Percentiles rank a stretch among this genome's conserved stretches.
Conservation (phyloP, 1,139 yeast species). For the Meyerozyma smithsonii region DNA sequence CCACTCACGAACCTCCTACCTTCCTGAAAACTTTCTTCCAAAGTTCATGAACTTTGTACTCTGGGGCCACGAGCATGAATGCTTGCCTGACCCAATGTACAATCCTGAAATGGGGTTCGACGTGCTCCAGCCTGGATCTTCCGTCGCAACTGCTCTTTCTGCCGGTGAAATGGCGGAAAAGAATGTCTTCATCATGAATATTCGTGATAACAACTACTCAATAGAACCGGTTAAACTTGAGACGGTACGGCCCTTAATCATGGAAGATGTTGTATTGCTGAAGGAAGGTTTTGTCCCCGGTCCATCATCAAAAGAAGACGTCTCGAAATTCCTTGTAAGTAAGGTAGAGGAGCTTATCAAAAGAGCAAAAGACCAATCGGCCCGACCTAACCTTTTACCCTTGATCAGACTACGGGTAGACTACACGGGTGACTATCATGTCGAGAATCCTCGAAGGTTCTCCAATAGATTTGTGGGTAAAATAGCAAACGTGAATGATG, state of each 20-base stretch:
- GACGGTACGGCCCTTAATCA: slow-evolving; percentile 79
- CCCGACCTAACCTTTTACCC: slow-evolving; percentile 55
- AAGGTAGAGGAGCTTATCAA: slow-evolving; percentile 66
- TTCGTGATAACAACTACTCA: slow-evolving; percentile 55
- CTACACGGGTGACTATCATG: slow-evolving; percentile 84
- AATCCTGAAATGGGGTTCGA: slow-evolving; percentile 70
- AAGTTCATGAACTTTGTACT: slow-evolving; percentile 72
- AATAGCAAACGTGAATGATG: slow-evolving; percentile 87
- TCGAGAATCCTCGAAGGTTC: slow-evolving; percentile 85
- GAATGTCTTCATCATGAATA: slow-evolving; percentile 63
- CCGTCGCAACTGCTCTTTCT: slow-evolving; percentile 85
- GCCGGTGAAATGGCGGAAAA: slow-evolving; percentile 82
- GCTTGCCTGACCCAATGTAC: slow-evolving; percentile 64
- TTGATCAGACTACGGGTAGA: slow-evolving; percentile 79
- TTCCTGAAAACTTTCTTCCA: slow-evolving; percentile 85
- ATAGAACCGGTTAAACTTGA: slow-evolving; percentile 63
- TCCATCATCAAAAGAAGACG: slow-evolving; percentile 56
- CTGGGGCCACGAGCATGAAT: slow-evolving; percentile 99
- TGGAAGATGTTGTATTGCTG: slow-evolving; percentile 58
- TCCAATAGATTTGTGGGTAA: slow-evolving; percentile 86
- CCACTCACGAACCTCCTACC: slow-evolving; percentile 73
- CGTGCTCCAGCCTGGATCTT: slow-evolving; percentile 90
- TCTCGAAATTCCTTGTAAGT: slow-evolving; percentile 53
- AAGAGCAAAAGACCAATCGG: slow-evolving; percentile 39
- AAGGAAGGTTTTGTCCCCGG: slow-evolving; percentile 59